Conservation (phyloP, 1,284 basidiomycete genomes). For the Malassezia nana region DNA sequence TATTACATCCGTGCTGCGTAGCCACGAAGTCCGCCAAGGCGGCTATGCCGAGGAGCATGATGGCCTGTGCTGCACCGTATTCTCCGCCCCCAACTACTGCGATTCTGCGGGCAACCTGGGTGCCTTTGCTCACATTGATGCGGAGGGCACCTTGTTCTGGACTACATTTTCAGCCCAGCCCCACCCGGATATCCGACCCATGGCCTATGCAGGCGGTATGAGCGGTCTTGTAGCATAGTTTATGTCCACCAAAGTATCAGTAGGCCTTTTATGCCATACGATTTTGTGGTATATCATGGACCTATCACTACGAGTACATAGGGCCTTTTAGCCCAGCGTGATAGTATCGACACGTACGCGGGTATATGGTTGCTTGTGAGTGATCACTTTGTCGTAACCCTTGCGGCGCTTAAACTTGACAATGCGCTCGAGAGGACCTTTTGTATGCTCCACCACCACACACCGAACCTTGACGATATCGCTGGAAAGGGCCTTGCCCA, state of each 20-base stretch:
- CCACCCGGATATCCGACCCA: conserved; percentile 80
- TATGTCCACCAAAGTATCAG: background rate
- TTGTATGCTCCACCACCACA: conserved; percentile 91
- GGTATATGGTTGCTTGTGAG: conserved; percentile 87
- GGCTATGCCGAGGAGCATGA: conserved; percentile 80
- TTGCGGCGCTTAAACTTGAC: conserved; percentile 96
- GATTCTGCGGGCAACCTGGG: conserved; percentile 51
- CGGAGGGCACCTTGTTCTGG: conserved; percentile 61
- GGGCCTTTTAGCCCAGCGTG: conserved; percentile 21
- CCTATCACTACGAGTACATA: background rate
- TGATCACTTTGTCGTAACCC: conserved; percentile 73
- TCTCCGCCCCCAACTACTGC: conserved; percentile 48
- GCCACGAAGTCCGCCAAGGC: conserved; percentile 87
- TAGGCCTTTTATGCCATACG: background rate
- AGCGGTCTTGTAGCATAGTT: conserved; percentile 24
- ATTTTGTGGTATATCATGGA: background rate
- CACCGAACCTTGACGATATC: conserved; percentile 62
- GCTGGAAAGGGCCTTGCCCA: conserved; percentile 28
- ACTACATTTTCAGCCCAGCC: conserved; percentile 74
- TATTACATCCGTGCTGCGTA: conserved; percentile 79
- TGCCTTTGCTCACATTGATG: conserved; percentile 58
- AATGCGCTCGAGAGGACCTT: conserved; percentile 76
- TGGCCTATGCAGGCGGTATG: conserved; percentile 62
- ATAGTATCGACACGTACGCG: conserved; percentile 52
- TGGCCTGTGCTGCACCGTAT: conserved; percentile 74